A percentile compares a stretch with the other conserved stretches of the same genome.
These are phyloP conservation scores for Fraxinus angustifolia DNA, from an alignment of 305 asterid genomes.

Conservation along the genomic window DNA sequence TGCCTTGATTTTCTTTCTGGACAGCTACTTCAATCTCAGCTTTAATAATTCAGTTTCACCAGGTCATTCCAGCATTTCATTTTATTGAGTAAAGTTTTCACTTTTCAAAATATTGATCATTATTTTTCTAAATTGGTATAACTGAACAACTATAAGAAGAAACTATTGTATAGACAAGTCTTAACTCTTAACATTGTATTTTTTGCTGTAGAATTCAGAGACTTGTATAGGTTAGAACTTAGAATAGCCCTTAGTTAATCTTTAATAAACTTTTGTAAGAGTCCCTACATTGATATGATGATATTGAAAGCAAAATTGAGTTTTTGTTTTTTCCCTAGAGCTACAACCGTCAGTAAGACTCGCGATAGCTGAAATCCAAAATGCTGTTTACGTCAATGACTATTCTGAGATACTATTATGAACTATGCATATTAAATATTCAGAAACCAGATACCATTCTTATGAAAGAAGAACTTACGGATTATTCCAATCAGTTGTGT, in stretches of 20 bases:
- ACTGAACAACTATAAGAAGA: neutral
- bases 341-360: neutral
- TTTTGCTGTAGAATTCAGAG: neutral
- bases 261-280: neutral
- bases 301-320: neutral
- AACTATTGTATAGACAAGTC: neutral
- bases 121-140: neutral
- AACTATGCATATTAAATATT: slow-evolving; percentile 4
- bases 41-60: neutral
- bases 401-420: neutral
- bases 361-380: neutral
- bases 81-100: neutral
- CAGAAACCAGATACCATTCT: slow-evolving; percentile 11
- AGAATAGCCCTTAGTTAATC: neutral
- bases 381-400: neutral
- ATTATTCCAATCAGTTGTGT: slow-evolving; percentile 94
- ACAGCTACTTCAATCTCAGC: neutral
- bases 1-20: neutral
- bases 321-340: neutral
- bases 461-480: slow-evolving; percentile 58
- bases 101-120: neutral
- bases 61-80: neutral
- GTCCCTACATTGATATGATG: neutral
- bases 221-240: neutral
- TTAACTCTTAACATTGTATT: neutral